Evolutionary conservation across 1,284 basidiomycete species (phyloP).

Genomic region (Xerocomus nothofagi): DNA sequence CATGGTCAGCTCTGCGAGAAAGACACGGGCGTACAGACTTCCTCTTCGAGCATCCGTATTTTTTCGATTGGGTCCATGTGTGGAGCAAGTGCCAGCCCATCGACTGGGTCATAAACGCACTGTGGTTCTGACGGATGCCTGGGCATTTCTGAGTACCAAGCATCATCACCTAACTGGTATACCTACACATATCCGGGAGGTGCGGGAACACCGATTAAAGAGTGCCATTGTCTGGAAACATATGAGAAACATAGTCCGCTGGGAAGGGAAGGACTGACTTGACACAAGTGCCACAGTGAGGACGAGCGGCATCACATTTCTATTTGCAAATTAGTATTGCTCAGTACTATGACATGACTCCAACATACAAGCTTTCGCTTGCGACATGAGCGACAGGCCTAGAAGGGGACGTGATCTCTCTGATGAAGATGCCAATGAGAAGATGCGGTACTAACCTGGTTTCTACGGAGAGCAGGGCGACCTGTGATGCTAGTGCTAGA

Average conservation of each 20-base stretch:
- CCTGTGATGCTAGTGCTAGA: slow-evolving; percentile 33
- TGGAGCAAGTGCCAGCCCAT: slow-evolving; percentile 70
- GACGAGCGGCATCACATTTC: slow-evolving; percentile 83
- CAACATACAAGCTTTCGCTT: slow-evolving; percentile 72
- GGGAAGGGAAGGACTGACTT: slow-evolving; percentile 50
- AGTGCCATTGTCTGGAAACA: slow-evolving; percentile 66
- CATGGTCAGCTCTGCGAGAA: slow-evolving; percentile 1
- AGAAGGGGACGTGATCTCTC: slow-evolving; percentile 3
- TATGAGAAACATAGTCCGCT: slow-evolving; percentile 6
- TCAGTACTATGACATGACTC: slow-evolving; percentile 11
- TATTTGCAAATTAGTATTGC: slow-evolving; percentile 35
- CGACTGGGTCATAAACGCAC: slow-evolving; percentile 80
- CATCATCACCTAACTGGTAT: neutral
- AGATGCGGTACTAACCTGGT: slow-evolving; percentile 56
- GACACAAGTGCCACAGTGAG: slow-evolving; percentile 79
- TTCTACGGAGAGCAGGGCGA: slow-evolving; percentile 71
- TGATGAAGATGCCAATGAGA: slow-evolving; percentile 3
- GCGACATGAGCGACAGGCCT: slow-evolving; percentile 80
- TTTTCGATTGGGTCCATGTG: slow-evolving; percentile 74
- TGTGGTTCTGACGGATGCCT: slow-evolving; percentile 80
- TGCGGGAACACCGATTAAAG: slow-evolving; percentile 74
- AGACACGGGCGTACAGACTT: slow-evolving; percentile 55
- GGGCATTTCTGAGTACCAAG: slow-evolving; percentile 12
- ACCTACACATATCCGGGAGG: slow-evolving; percentile 76
- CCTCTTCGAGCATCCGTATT: slow-evolving; percentile 72